Percentiles rank a stretch among this genome's conserved stretches.
Conservation (phyloP, 2,329 filamentous ascomycete species). For the Septoria linicola region DNA sequence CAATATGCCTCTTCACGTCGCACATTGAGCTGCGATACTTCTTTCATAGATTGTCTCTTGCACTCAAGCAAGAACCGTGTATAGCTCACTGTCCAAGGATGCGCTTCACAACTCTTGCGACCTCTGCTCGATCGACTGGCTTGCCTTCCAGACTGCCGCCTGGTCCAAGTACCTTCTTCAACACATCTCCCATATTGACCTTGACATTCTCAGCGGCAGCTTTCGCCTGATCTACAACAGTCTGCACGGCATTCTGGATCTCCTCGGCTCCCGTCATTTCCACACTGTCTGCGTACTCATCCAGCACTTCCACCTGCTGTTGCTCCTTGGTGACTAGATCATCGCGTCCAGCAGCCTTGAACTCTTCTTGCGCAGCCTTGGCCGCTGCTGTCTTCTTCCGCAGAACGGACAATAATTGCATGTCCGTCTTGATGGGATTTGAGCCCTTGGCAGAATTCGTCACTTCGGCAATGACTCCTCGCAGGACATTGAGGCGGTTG, state of each 20-base stretch:
- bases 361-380: slow-evolving; percentile 62
- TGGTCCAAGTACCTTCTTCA: slow-evolving; percentile 59
- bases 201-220: slow-evolving; percentile 48
- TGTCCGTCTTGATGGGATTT: slow-evolving; percentile 67
- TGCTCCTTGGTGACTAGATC: slow-evolving; percentile 72
- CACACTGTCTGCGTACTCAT: slow-evolving; percentile 63
- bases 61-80: too few relatives aligned
- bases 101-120: slow-evolving; percentile 61
- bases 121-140: slow-evolving; percentile 61
- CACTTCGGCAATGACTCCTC: slow-evolving; percentile 65
- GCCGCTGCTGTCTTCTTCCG: slow-evolving; percentile 61
- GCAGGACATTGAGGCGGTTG: slow-evolving; percentile 66
- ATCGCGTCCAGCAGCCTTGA: slow-evolving; percentile 60
- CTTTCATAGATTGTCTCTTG: too few relatives aligned
- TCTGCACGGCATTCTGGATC: slow-evolving; percentile 55
- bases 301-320: slow-evolving; percentile 62
- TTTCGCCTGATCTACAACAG: slow-evolving; percentile 53
- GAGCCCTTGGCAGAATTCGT: slow-evolving; percentile 74
- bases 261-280: slow-evolving; percentile 59
- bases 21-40: too few relatives aligned
- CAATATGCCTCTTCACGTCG: too few relatives aligned
- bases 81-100: slow-evolving; percentile 26
- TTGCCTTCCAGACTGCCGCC: slow-evolving; percentile 60
- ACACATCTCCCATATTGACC: slow-evolving; percentile 57
- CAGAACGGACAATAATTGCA: slow-evolving; percentile 66